A percentile compares a stretch with the other conserved stretches of the same genome.
These are phyloP conservation scores for Penicillium egyptiacum DNA, from an alignment of 495 filamentous ascomycete genomes.

Conservation along the genomic window DNA sequence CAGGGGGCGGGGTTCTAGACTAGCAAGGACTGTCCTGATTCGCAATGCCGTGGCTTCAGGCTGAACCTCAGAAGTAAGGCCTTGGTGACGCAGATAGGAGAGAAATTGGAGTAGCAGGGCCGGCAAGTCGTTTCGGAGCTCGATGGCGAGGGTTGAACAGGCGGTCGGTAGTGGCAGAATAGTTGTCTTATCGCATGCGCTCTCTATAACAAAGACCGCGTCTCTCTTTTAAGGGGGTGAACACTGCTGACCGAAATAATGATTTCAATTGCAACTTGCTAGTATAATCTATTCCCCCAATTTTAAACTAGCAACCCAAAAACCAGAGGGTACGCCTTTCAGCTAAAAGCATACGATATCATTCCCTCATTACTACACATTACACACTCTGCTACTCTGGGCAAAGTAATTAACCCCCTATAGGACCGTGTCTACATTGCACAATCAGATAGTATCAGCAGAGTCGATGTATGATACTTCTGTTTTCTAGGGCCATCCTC, in stretches of 20 bases:
- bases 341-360: not conserved
- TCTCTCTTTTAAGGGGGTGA: not conserved
- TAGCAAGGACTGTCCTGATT: too few relatives aligned
- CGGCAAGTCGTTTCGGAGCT: slow-evolving; percentile 15
- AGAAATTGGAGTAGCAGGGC: not conserved
- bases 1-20: slow-evolving; percentile 1
- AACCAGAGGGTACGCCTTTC: not conserved
- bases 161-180: slow-evolving; percentile 26
- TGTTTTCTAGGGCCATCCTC: too few relatives aligned
- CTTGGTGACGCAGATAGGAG: not conserved
- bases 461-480: not conserved
- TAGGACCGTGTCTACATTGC: too few relatives aligned
- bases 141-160: slow-evolving; percentile 16
- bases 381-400: too few relatives aligned
- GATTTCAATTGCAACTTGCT: not conserved
- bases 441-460: not conserved
- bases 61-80: not conserved
- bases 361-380: not conserved
- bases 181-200: not conserved
- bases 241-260: not conserved
- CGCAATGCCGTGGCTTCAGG: not conserved
- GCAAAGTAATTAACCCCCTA: too few relatives aligned
- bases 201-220: not conserved
- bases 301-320: not conserved
- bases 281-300: not conserved